These are phyloP conservation scores for Vigna mungo DNA, from an alignment of 306 rosid species.

Conservation along the genomic window DNA sequence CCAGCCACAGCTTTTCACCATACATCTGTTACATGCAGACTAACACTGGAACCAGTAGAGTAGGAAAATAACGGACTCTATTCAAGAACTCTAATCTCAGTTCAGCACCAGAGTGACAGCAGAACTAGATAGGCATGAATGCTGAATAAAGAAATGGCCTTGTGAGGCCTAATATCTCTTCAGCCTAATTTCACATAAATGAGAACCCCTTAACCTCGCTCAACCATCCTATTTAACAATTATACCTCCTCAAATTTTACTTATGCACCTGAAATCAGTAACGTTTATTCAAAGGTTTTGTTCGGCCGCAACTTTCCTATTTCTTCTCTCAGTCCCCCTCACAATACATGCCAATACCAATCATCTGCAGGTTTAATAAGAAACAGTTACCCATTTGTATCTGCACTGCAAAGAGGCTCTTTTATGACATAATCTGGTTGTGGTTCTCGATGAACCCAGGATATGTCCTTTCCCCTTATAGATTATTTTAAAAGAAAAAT, in stretches of 20 bases:
- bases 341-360: not conserved
- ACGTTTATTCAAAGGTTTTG: not conserved
- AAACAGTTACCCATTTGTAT: slow-evolving; percentile 13
- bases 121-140: not conserved
- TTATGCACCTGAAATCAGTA: not conserved
- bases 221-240: not conserved
- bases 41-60: slow-evolving; percentile 1
- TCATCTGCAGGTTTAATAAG: not conserved
- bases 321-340: not conserved
- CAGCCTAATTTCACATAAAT: not conserved
- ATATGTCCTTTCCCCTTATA: slow-evolving; percentile 3
- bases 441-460: not conserved
- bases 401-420: not conserved
- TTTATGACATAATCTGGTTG: not conserved
- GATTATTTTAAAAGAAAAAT: not conserved
- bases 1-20: not conserved
- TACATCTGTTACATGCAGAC: not conserved
- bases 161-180: not conserved
- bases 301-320: not conserved
- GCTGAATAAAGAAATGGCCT: not conserved
- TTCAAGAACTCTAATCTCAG: not conserved
- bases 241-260: not conserved
- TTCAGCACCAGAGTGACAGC: not conserved
- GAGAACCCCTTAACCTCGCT: not conserved
- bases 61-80: not conserved